Evolutionary conservation across 495 filamentous ascomycete genomes (phyloP), one percentile per base, ranked within the genome.

Genomic region (Saxophila tyrrhenica): DNA sequence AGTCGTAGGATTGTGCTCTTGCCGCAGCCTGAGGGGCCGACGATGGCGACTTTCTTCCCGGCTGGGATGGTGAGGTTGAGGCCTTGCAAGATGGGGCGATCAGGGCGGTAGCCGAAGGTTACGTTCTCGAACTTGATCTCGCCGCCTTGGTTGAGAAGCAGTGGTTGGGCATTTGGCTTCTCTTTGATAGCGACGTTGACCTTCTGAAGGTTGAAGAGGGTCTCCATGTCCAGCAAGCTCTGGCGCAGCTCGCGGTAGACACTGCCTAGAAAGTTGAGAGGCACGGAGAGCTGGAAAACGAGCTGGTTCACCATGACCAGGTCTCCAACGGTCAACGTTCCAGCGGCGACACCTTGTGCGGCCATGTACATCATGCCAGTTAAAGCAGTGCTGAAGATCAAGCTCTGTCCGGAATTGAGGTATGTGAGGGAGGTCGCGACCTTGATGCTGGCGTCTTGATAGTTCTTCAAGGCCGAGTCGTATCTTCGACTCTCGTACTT

Each of bases 281-380:
- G 92, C 0, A 97, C 86, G 1, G 89, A 95, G 13, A 98, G 82
- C 69, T 98, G 92, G 70, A 98, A 98, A 57, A 98, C 91, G 13
- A 98, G 82, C 71, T 97, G 94, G 67, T 98, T 98, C 61, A 97
- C 88, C 85, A 98, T 89, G 50, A 98, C 94, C 38, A 98, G 75
- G 64, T 98, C 92, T 52, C 92, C 92, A n/a, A 98, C 89, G 0
- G 89, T 94, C 59, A 98, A 66, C 13, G 69, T 68, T 3, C 92
- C 92, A 9, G 71, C 78, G 3, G 85, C 87, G 1, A 98, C 87
- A 38, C 92, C 92, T 63, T 92, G 77, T 38, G 86, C 87, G 13
- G 88, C 92, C 35, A 95, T 77, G 63, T 88, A 96, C 92, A 98
- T 98, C 94, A 96, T 98, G n/a, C 77, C 81, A 2, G 91, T 95